phyloP scores from a whole-genome alignment of 2,329 filamentous ascomycete genomes.

The Catunica adiposa region DNA sequence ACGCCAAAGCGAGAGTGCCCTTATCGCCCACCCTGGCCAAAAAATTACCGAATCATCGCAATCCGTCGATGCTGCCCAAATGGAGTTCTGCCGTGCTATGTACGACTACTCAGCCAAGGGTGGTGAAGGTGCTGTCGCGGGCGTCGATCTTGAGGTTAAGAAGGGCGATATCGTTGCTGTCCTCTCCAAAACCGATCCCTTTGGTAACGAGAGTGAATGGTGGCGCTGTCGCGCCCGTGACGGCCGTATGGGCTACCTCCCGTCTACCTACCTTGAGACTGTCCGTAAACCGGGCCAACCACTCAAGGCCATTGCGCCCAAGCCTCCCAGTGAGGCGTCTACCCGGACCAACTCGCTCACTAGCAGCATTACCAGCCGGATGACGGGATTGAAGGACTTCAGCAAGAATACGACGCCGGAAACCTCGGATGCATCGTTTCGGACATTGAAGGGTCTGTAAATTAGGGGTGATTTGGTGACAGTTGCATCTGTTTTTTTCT shows the following conservation, averaged over 20 bases:
- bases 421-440: constrained; percentile 11
- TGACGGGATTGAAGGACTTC: constrained; percentile 9
- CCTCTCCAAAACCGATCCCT: constrained; percentile 77
- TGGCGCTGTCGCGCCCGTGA: constrained; percentile 89
- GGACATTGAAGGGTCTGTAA: constrained; percentile 12
- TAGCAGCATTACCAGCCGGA: constrained; percentile 10
- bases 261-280: constrained; percentile 76
- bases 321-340: constrained; percentile 27
- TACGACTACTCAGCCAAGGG: constrained; percentile 80
- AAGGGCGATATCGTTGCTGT: constrained; percentile 95
- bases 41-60: constrained; percentile 30
- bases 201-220: constrained; percentile 88
- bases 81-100: constrained; percentile 88
- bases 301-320: constrained; percentile 35
- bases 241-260: constrained; percentile 79
- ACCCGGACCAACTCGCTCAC: constrained; percentile 31
- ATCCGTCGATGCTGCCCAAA: constrained; percentile 67
- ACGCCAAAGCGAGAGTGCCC: constrained; percentile 27
- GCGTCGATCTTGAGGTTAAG: constrained; percentile 77
- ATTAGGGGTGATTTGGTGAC: too few relatives aligned
- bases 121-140: constrained; percentile 34
- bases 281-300: constrained; percentile 31
- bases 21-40: constrained; percentile 28
- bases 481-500: not conserved
- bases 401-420: constrained; percentile 12